Base-by-base conservation (phyloP, 208 protist species). In the Porcisia hertigi region DNA sequence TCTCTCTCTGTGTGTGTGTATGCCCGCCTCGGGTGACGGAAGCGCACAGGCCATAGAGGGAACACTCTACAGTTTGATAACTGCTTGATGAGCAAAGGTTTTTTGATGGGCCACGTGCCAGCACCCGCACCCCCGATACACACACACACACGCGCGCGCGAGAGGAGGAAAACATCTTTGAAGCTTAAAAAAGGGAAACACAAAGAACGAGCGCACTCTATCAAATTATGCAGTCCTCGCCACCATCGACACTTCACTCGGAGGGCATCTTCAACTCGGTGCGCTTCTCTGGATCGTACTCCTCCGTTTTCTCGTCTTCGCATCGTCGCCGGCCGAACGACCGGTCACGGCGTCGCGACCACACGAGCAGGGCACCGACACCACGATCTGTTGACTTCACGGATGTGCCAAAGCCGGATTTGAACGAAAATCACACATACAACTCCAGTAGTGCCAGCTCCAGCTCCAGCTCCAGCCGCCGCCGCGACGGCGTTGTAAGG, bases 341-440 rank as follows among this genome's bases (percentile, higher is more conserved):
- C 36, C 39, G 45, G 49, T 57, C 16, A 2, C 41, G 4, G 55
- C 63, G 4, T 76, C 41, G 4, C 58, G 49, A 1, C 57, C 45
- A 23, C 30, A 25, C 14, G 53, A 43, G 18, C 23, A 55, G 3
- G 1, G 41, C 16, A 49, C 54, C 23, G 41, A 39, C 14, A 11
- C 71, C 52, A 20, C 77, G 65, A 4, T 81, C 77, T 3, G 57
- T 73, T 25, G 77, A 81, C 6, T 58, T 55, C 14, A 81, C 77
- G n/a, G 77, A 77, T 64, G 59, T 20, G 18, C 77, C 77, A 8
- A 64, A 63, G 34, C 34, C 25, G 12, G 76, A 60, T 6, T 41
- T 20, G 36, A 39, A 73, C n/a, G 57, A 80, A 14, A 75, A 70
- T 30, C 64, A 43, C n/a, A 52, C 43, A 41, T 1, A 36, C 36